Base-by-base conservation (phyloP, 2,329 filamentous ascomycete species). In the Fusarium incarnatum region DNA sequence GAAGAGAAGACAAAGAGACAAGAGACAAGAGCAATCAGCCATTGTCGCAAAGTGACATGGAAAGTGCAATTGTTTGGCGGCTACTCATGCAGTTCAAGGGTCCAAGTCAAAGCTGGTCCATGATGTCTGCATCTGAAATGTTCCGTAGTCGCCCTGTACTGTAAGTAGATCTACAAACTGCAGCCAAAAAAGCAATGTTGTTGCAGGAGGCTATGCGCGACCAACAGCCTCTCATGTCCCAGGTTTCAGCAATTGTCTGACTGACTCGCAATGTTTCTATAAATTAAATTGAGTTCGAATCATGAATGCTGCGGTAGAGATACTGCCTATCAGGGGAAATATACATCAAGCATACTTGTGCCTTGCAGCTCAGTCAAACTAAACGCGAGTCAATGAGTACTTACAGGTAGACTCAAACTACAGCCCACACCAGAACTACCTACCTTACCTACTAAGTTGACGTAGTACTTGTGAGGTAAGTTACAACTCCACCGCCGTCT, bases 131-230 rank as follows among this genome's bases (percentile, higher is more conserved):
- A 46, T 42, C 27, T 23, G 56, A 41, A 52, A 52, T 52, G 40
- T n/a, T 41, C 49, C 49, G 49, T 52, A 52, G 49, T 20, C 32
- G 13, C 47, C 50, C 44, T 56, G 56, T 37, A 45, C 34, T 27
- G 13, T 25, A 52, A 27, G 49, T 30, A 52, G 45, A 64, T 65
- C 60, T 65, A 42, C 47, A 52, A 52, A 52, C 49, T 28, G 49
- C 32, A 65, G 56, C 59, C 59, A 42, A 64, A 64, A 64, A 65
- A 65, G 62, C 62, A 65, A 65, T 23, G 60, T 60, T 34, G 22
- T 25, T 52, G 60, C 60, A 59, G 50, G 46, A 47, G 52, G 13
- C 27, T 16, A 20, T 34, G 25, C 16, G 23, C 23, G n/a, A 18
- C 60, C 34, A 41, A 30, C 22, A 37, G 41, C 48, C 60, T 63